Evolutionary conservation across 1,284 basidiomycete species (phyloP).

Genomic region (Cystobasidium slooffiae): DNA sequence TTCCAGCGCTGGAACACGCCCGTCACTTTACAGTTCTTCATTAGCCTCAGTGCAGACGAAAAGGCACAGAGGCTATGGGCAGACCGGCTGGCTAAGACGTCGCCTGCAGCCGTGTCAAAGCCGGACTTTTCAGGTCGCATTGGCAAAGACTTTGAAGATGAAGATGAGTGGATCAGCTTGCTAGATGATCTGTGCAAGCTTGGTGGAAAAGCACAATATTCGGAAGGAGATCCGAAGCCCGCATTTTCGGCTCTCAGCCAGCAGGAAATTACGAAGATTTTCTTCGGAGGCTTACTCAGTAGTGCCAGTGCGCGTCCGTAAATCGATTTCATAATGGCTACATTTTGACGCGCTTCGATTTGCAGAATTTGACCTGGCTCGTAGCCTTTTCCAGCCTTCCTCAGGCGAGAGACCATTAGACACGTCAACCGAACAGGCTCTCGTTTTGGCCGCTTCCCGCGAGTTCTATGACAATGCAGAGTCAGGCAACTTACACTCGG

Average conservation of each 20-base stretch:
- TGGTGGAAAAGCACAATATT: constrained; percentile 63
- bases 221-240: constrained; percentile 60
- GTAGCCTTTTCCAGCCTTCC: constrained; percentile 66
- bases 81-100: constrained; percentile 38
- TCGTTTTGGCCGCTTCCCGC: constrained; percentile 75
- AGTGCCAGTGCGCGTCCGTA: constrained; percentile 76
- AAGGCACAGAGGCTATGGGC: constrained; percentile 39
- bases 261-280: constrained; percentile 75
- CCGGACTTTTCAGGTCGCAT: constrained; percentile 48
- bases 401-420: constrained; percentile 64
- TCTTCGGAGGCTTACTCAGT: constrained; percentile 78
- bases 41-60: constrained; percentile 61
- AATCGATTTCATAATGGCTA: constrained; percentile 28
- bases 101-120: constrained; percentile 59
- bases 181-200: constrained; percentile 87
- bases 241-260: constrained; percentile 76
- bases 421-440: constrained; percentile 67
- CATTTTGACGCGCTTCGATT: not conserved
- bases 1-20: constrained; percentile 81
- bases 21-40: constrained; percentile 78
- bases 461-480: constrained; percentile 93
- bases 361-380: constrained; percentile 78
- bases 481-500: constrained; percentile 82
- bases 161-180: constrained; percentile 80
- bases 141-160: constrained; percentile 62